Evolutionary conservation across 78 protist genomes (phyloP).

Genomic region (Polysphondylium violaceum): DNA sequence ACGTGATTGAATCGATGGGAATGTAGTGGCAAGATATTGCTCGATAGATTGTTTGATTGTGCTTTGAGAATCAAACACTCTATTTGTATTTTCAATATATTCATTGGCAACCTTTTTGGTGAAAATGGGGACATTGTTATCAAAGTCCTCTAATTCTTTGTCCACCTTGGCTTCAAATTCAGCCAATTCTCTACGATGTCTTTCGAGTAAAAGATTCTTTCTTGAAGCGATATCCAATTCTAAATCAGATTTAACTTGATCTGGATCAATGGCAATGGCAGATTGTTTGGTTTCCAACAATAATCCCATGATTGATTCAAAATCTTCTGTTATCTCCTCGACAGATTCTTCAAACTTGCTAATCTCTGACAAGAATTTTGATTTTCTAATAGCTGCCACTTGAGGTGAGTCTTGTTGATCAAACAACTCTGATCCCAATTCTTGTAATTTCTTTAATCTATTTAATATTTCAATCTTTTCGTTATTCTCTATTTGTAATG

Average conservation of each 20-base stretch:
- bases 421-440: slow-evolving; percentile 10
- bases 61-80: slow-evolving; percentile 8
- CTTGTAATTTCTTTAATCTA: neutral
- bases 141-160: slow-evolving; percentile 9
- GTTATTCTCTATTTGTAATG: neutral
- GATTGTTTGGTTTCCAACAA: neutral
- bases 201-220: slow-evolving; percentile 13
- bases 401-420: neutral
- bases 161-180: slow-evolving; percentile 12
- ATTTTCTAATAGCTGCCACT: neutral
- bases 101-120: slow-evolving; percentile 7
- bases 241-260: neutral
- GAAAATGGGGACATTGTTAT: neutral
- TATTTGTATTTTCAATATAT: neutral
- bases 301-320: neutral
- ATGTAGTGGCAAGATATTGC: slow-evolving; percentile 24
- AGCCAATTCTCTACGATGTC: slow-evolving; percentile 52
- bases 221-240: neutral
- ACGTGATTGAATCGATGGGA: slow-evolving; percentile 8
- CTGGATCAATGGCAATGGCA: neutral
- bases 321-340: slow-evolving; percentile 32
- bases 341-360: neutral
- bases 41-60: slow-evolving; percentile 4
- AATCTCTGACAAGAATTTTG: neutral
- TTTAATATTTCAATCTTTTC: neutral